Percentiles rank a stretch among this genome's conserved stretches.
Evolutionary conservation across 495 filamentous ascomycete genomes (phyloP).

Genomic region (Parachaetomium inaequale): DNA sequence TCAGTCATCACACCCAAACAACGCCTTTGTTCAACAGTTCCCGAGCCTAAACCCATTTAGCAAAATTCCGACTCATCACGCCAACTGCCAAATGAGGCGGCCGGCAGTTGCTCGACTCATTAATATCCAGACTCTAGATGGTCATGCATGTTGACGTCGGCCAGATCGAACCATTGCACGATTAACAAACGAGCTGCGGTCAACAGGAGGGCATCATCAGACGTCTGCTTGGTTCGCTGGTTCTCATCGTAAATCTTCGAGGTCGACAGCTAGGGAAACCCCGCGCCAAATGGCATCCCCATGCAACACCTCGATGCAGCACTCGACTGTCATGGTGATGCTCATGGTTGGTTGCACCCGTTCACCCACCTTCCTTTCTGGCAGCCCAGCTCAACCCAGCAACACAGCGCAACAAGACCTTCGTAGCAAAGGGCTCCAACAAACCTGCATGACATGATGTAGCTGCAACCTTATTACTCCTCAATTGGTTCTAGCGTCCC

Average conservation of each 20-base stretch:
- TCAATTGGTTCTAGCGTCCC: not conserved
- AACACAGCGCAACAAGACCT: not conserved
- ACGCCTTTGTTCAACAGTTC: too few relatives aligned
- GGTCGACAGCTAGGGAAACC: not conserved
- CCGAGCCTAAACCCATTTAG: too few relatives aligned
- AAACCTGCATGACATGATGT: not conserved
- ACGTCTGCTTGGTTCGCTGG: too few relatives aligned
- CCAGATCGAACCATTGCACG: not conserved
- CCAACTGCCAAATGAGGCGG: not conserved
- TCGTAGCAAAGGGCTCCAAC: not conserved
- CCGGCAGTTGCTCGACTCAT: not conserved
- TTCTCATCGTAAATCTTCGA: too few relatives aligned
- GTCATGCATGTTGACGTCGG: slow-evolving; percentile 1
- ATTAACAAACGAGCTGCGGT: not conserved
- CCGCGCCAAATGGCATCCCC: not conserved
- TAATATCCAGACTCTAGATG: not conserved
- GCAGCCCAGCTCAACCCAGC: not conserved
- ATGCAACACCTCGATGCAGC: not conserved
- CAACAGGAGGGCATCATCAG: not conserved
- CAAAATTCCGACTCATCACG: too few relatives aligned
- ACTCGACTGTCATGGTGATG: not conserved
- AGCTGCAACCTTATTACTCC: not conserved
- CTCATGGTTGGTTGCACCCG: slow-evolving; percentile 4
- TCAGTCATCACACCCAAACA: not conserved
- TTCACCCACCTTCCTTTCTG: slow-evolving; percentile 6